phyloP scores from a whole-genome alignment of 306 rosid genomes.

The Carpinus viminea region DNA sequence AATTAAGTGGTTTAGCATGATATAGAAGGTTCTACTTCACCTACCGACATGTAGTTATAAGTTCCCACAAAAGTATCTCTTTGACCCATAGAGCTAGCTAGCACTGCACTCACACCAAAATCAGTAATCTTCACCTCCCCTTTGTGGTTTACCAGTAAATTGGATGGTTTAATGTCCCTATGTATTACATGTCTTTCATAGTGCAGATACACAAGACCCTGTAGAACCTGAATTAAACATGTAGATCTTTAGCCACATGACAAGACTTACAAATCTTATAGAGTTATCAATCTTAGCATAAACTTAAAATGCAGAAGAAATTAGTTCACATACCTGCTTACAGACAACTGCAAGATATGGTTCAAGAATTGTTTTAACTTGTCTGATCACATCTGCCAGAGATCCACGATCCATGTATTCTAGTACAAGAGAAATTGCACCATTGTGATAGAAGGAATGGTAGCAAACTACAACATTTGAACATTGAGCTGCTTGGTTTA shows the following conservation, averaged over 20 bases:
- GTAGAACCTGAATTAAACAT: slow-evolving; percentile 65
- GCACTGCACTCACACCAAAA: slow-evolving; percentile 97
- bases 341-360: slow-evolving; percentile 99
- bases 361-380: slow-evolving; percentile 92
- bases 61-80: slow-evolving; percentile 98
- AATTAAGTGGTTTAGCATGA: slow-evolving; percentile 9
- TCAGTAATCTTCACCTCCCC: slow-evolving; percentile 99
- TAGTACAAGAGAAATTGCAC: slow-evolving; percentile 85
- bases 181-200: slow-evolving; percentile 92
- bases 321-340: slow-evolving; percentile 68
- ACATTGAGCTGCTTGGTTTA: slow-evolving; percentile 96
- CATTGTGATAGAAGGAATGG: slow-evolving; percentile 93
- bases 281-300: slow-evolving; percentile 18
- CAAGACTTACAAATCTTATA: slow-evolving; percentile 10
- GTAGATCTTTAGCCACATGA: slow-evolving; percentile 20
- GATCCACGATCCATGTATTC: slow-evolving; percentile 99
- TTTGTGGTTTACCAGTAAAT: slow-evolving; percentile 89
- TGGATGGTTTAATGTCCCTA: slow-evolving; percentile 97
- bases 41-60: slow-evolving; percentile 98
- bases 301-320: slow-evolving; percentile 19
- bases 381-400: slow-evolving; percentile 77
- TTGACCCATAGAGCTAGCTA: slow-evolving; percentile 96
- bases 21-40: slow-evolving; percentile 37
- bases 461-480: slow-evolving; percentile 91
- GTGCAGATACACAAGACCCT: slow-evolving; percentile 95